Conservation (phyloP, 768 basidiomycete genomes). For the Lentinula lateritia region DNA sequence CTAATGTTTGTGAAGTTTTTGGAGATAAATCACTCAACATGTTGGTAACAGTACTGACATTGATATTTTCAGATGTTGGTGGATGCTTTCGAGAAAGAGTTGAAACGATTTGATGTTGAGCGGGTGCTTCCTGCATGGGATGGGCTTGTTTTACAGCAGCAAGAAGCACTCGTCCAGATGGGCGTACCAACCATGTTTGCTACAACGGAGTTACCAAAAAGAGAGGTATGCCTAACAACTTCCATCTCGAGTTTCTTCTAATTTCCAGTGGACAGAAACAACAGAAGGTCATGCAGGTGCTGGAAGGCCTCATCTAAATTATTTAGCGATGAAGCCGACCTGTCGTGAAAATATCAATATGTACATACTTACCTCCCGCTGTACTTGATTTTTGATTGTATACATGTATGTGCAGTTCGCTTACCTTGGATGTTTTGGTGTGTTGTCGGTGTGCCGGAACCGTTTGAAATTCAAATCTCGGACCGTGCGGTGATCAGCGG, state of each 20-base stretch:
- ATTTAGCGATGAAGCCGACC: too few species aligned
- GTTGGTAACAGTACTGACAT: background rate
- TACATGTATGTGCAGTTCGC: too few species aligned
- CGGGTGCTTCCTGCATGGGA: slow-evolving; percentile 74
- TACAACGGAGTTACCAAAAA: slow-evolving; percentile 39
- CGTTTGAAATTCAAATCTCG: too few species aligned
- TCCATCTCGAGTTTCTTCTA: background rate
- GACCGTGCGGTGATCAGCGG: background rate
- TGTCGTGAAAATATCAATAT: too few species aligned
- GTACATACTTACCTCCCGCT: too few species aligned
- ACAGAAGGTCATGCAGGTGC: slow-evolving; percentile 61
- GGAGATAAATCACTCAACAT: background rate
- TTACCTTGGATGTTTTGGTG: too few species aligned
- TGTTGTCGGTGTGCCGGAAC: too few species aligned
- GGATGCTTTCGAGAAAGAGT: slow-evolving; percentile 57
- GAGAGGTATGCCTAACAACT: slow-evolving; percentile 44
- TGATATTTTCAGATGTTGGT: slow-evolving; percentile 50
- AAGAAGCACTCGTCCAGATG: slow-evolving; percentile 51
- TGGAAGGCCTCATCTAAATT: slow-evolving; percentile 45
- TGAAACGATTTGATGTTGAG: slow-evolving; percentile 64
- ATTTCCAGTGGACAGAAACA: slow-evolving; percentile 45
- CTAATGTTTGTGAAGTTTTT: slow-evolving; percentile 35
- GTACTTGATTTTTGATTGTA: too few species aligned
- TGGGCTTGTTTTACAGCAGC: slow-evolving; percentile 65
- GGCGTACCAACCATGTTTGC: slow-evolving; percentile 70